Conservation (phyloP, 2,329 filamentous ascomycete genomes). For the Xylogone sp. region DNA sequence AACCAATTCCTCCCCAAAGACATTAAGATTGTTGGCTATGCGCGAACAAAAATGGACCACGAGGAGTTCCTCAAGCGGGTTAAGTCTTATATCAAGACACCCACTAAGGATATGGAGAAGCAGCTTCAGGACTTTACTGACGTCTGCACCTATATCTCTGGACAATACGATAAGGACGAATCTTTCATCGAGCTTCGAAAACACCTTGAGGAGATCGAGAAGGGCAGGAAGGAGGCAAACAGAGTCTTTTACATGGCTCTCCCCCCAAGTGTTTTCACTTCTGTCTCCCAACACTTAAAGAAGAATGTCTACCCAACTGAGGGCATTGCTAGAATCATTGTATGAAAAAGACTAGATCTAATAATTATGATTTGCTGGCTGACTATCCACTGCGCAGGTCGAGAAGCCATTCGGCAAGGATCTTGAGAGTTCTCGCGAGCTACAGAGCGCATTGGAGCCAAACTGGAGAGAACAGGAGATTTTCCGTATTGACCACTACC, state of each 20-base stretch:
- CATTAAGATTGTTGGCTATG: constrained; percentile 97
- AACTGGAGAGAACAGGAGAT: constrained; percentile 99
- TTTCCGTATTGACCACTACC: constrained; percentile 98
- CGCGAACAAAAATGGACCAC: constrained; percentile 98
- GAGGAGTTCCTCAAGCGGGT: constrained; percentile 91
- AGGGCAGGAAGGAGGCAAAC: constrained; percentile 77
- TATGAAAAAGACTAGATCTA: constrained; percentile 42
- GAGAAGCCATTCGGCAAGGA: constrained; percentile 99
- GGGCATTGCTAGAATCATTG: constrained; percentile 91
- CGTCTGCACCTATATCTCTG: constrained; percentile 90
- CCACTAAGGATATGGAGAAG: constrained; percentile 94
- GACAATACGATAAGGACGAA: constrained; percentile 96
- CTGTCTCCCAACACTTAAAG: constrained; percentile 96
- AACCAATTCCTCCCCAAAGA: constrained; percentile 98
- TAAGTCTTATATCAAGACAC: constrained; percentile 98
- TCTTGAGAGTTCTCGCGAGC: constrained; percentile 85
- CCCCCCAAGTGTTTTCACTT: constrained; percentile 95
- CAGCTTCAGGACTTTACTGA: constrained; percentile 87
- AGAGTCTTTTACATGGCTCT: constrained; percentile 99
- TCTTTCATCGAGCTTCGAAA: constrained; percentile 83
- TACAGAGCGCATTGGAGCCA: constrained; percentile 90
- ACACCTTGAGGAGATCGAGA: constrained; percentile 82
- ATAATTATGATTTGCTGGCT: constrained; percentile 16
- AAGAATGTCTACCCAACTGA: constrained; percentile 91
- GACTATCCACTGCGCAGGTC: constrained; percentile 55